Evolutionary conservation across 495 filamentous ascomycete species (phyloP).

Genomic region (Thermothielavioides terrestris): DNA sequence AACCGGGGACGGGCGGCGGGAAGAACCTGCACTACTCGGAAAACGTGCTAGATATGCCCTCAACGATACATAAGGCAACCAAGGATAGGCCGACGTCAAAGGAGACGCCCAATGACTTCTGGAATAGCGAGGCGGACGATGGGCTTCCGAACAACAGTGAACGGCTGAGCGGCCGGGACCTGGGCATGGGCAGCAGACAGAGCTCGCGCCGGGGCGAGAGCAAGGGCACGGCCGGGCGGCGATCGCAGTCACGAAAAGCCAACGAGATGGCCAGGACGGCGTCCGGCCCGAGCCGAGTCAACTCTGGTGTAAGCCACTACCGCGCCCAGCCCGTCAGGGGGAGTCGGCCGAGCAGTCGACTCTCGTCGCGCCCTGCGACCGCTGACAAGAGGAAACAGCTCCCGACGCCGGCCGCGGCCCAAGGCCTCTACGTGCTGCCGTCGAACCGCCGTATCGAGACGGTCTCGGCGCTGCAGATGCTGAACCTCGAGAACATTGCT

Average conservation of each 20-base stretch:
- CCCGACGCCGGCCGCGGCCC: constrained; percentile 13
- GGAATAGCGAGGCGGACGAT: constrained; percentile 66
- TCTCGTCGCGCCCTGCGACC: constrained; percentile 17
- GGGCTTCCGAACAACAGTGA: constrained; percentile 41
- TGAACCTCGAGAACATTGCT: constrained; percentile 83
- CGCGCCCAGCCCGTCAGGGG: constrained; percentile 21
- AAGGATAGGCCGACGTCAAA: constrained; percentile 35
- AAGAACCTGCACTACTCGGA: constrained; percentile 90
- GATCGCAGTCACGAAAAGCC: constrained; percentile 55
- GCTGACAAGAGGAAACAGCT: constrained; percentile 29
- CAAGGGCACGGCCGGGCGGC: constrained; percentile 32
- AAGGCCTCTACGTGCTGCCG: constrained; percentile 44
- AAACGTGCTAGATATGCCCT: constrained; percentile 68
- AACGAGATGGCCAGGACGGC: constrained; percentile 27
- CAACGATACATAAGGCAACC: constrained; percentile 30
- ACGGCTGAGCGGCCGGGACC: constrained; percentile 34
- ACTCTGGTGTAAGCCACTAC: constrained; percentile 37
- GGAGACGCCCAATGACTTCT: constrained; percentile 39
- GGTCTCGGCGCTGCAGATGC: constrained; percentile 75
- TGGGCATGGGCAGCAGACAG: constrained; percentile 38
- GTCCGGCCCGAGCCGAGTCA: constrained; percentile 36
- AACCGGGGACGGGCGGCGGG: constrained; percentile 69
- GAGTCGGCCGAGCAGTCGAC: constrained; percentile 28
- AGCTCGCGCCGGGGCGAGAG: constrained; percentile 44
- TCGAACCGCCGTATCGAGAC: constrained; percentile 68